Evolutionary conservation across 345 rosid genomes (phyloP), one percentile per base, ranked within the genome.

Genomic region (Sapria himalayana): DNA sequence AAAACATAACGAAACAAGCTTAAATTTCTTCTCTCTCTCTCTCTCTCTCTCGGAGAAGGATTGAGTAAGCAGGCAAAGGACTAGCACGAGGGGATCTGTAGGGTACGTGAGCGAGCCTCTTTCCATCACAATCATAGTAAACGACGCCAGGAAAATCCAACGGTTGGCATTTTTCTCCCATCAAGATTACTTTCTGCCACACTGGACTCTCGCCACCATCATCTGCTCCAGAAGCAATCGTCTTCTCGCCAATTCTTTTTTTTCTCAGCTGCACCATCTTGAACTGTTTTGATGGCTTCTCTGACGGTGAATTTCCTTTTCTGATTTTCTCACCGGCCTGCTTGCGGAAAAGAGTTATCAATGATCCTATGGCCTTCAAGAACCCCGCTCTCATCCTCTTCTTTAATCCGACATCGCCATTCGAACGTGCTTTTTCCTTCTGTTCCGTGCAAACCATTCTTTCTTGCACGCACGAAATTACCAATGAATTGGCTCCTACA

Each of bases 91-190:
- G 94, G 19, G 93, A 82, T 13, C 91, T 64, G 0, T 48, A 41
- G 31, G 98, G 95, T 43, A 67, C 27, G 57, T 82, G 69, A 21
- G 64, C 33, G 4, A 79, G 57, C 43, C 57, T 73, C 35, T 61
- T 73, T 39, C 98, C 95, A 12, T 35, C 20, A 49, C 65, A 57
- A 37, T 89, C 95, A 19, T 89, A 89, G 43, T 77, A 79, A 16
- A 89, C 82, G 21, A 60, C 93, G n/a, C 95, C 98, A 1, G 98
- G 71, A 51, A 76, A 63, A 60, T 75, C 67, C 67, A 82, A 61
- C 59, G 95, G 98, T 63, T 82, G 77, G 56, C 98, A 89, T 39
- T 77, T 77, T 20, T 71, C 92, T 19, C 98, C 98, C 98, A 89
- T 82, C 57, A 89, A 55, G 48, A 89, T 82, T 47, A 74, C 27